A percentile compares a stretch with the other conserved stretches of the same genome.
Conservation (phyloP, 2,329 filamentous ascomycete genomes). For the Phialocephala sp. region DNA sequence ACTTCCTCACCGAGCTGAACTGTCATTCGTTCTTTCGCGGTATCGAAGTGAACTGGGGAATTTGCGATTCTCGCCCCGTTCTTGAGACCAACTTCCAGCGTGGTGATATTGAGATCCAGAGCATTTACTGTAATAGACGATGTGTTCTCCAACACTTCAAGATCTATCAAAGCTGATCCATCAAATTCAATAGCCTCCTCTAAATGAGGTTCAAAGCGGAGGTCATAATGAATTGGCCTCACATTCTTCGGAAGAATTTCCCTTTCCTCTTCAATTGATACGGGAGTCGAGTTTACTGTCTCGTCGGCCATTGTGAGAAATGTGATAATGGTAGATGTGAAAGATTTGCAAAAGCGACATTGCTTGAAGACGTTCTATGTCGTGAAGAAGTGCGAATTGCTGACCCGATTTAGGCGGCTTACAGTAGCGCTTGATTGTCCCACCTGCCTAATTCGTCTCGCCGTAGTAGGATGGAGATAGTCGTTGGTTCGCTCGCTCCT, state of each 20-base stretch:
- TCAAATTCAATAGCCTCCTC: conserved; percentile 17
- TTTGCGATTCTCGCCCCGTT: conserved; percentile 8
- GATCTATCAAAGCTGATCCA: conserved; percentile 8
- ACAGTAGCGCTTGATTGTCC: not conserved
- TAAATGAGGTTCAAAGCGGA: conserved; percentile 21
- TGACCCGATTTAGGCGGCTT: not conserved
- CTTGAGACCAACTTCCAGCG: conserved; percentile 5
- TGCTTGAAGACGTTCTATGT: not conserved
- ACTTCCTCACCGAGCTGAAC: not conserved
- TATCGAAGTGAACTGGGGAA: not conserved
- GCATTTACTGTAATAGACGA: conserved; percentile 19
- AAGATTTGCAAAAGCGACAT: not conserved
- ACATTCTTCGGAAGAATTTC: conserved; percentile 21
- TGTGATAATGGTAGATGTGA: not conserved
- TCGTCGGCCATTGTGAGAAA: not conserved
- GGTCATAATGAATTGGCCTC: conserved; percentile 19
- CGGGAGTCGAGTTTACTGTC: not conserved
- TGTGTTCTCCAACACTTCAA: conserved; percentile 8
- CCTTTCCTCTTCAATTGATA: conserved; percentile 12
- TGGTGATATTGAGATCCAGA: conserved; percentile 17
- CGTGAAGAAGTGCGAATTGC: not conserved
- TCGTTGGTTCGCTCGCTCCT: not conserved
- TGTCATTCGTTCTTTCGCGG: not conserved
- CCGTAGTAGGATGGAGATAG: not conserved
- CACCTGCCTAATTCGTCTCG: conserved; percentile 9